phyloP scores from a whole-genome alignment of 2,329 filamentous ascomycete genomes.

The Epichloe elymi region DNA sequence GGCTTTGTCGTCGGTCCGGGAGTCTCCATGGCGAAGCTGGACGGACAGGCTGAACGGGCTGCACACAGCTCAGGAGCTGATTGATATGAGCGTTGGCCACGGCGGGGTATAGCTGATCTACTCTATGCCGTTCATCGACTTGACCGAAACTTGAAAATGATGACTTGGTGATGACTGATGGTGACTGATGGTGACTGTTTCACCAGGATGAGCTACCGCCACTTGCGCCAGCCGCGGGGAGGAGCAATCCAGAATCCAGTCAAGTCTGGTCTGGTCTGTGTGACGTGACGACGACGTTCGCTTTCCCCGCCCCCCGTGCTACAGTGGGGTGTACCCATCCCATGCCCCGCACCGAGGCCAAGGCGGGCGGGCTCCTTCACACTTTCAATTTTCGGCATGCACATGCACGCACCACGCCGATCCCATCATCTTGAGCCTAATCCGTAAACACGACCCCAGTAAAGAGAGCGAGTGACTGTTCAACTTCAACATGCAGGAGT shows the following conservation, averaged over 20 bases:
- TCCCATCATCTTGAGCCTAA: not conserved
- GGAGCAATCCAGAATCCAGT: not conserved
- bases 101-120: too few relatives aligned
- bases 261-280: not conserved
- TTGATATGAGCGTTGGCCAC: too few relatives aligned
- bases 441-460: not conserved
- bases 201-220: not conserved
- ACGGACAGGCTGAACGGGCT: not conserved
- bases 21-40: constrained; percentile 2
- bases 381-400: too few relatives aligned
- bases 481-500: not conserved
- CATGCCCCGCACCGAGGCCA: not conserved
- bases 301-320: not conserved
- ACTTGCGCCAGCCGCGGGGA: not conserved
- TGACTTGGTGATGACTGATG: too few relatives aligned
- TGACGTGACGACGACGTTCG: not conserved
- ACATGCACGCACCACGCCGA: not conserved
- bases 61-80: not conserved
- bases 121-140: too few relatives aligned
- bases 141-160: too few relatives aligned
- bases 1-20: constrained; percentile 13
- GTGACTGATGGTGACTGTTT: not conserved
- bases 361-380: too few relatives aligned
- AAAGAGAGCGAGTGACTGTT: not conserved
- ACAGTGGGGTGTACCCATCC: not conserved